Percentiles rank a stretch among this genome's conserved stretches.
Conservation (phyloP, 345 rosid genomes). For the Kandelia obovata region DNA sequence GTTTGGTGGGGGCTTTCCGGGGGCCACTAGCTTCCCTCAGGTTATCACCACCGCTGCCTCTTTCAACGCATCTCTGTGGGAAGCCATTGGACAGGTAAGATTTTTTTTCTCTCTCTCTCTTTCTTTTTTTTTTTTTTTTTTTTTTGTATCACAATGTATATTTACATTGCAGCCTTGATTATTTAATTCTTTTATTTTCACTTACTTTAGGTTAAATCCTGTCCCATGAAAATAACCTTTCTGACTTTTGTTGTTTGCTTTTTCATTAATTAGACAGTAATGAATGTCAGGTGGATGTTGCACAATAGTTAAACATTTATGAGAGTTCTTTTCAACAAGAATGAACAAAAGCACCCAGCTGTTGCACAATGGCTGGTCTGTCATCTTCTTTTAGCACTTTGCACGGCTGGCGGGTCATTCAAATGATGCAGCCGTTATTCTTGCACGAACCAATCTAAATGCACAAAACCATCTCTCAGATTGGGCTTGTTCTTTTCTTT, state of each 20-base stretch:
- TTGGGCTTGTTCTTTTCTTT: not conserved
- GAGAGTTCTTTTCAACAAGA: too few relatives aligned
- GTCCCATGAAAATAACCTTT: too few relatives aligned
- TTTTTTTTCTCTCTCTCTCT: not conserved
- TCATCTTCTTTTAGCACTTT: not conserved
- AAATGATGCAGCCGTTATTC: not conserved
- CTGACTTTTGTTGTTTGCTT: too few relatives aligned
- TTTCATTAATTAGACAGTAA: too few relatives aligned
- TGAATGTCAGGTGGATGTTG: not conserved
- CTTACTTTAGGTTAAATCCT: too few relatives aligned
- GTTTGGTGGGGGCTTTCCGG: slow-evolving; percentile 27
- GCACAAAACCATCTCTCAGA: not conserved
- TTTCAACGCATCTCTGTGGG: slow-evolving; percentile 30
- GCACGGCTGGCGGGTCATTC: not conserved
- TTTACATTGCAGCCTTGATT: too few relatives aligned
- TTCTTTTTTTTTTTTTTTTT: too few relatives aligned
- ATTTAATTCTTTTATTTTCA: too few relatives aligned
- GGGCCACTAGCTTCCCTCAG: slow-evolving; percentile 33
- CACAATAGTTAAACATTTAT: too few relatives aligned
- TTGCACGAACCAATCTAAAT: not conserved
- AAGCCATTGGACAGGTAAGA: slow-evolving; percentile 30
- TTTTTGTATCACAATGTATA: not conserved
- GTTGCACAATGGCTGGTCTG: not conserved
- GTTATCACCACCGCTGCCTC: slow-evolving; percentile 32
- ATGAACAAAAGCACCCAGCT: not conserved